Evolutionary conservation across 2,329 filamentous ascomycete species (phyloP).

Genomic region (Cadophora sp.): DNA sequence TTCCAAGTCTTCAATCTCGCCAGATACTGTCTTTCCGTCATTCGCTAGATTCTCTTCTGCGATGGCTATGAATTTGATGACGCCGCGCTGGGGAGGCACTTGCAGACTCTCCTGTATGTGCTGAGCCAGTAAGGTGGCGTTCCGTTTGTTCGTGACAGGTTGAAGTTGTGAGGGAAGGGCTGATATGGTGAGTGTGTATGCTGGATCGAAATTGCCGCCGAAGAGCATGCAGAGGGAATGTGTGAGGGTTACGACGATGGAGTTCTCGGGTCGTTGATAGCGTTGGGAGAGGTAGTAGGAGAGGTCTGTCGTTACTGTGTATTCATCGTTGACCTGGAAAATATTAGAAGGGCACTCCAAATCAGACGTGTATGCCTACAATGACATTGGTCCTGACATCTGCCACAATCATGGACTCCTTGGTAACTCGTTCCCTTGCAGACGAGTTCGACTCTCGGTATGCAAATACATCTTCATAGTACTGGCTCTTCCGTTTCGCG

Average conservation of each 20-base stretch:
- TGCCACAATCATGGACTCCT: slow-evolving; percentile 59
- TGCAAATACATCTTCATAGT: slow-evolving; percentile 46
- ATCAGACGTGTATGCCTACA: slow-evolving; percentile 50
- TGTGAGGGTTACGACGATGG: slow-evolving; percentile 77
- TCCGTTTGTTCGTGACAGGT: slow-evolving; percentile 80
- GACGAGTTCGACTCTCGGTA: slow-evolving; percentile 40
- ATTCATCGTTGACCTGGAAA: slow-evolving; percentile 74
- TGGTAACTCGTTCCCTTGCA: slow-evolving; percentile 40
- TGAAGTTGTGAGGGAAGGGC: slow-evolving; percentile 73
- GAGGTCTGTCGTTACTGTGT: slow-evolving; percentile 75
- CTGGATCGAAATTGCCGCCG: slow-evolving; percentile 76
- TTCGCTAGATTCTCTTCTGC: slow-evolving; percentile 75
- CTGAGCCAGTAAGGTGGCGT: slow-evolving; percentile 77
- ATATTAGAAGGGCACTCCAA: slow-evolving; percentile 35
- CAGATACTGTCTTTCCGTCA: slow-evolving; percentile 72
- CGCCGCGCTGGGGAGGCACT: slow-evolving; percentile 70
- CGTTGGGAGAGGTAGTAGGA: slow-evolving; percentile 75
- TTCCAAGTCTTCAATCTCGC: slow-evolving; percentile 65
- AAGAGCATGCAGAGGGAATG: slow-evolving; percentile 79
- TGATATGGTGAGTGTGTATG: slow-evolving; percentile 78
- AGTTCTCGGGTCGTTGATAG: slow-evolving; percentile 76
- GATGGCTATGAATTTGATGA: slow-evolving; percentile 75
- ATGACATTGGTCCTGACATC: slow-evolving; percentile 70
- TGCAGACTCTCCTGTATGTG: slow-evolving; percentile 75
- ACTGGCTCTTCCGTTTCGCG: slow-evolving; percentile 42